A percentile compares a stretch with the other conserved stretches of the same genome.
Evolutionary conservation across 2,329 filamentous ascomycete species (phyloP).

Genomic region (Penicillium sp.): DNA sequence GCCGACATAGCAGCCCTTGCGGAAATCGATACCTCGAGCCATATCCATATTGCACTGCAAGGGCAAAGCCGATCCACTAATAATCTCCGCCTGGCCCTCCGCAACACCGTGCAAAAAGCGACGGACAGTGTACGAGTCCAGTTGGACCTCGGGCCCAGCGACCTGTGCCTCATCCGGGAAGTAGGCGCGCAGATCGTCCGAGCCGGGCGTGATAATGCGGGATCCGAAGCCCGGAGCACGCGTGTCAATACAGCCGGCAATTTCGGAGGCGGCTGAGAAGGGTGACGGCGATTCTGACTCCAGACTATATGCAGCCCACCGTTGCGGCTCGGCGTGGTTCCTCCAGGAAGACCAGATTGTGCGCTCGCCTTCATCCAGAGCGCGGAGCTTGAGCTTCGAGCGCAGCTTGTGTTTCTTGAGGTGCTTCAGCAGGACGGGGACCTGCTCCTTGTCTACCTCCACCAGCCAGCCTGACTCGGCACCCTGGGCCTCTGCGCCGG

Average conservation of each 20-base stretch:
- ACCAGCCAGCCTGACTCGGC: constrained; percentile 62
- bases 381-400: constrained; percentile 69
- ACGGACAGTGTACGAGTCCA: constrained; percentile 68
- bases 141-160: constrained; percentile 49
- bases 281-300: constrained; percentile 34
- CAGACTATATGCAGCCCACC: constrained; percentile 41
- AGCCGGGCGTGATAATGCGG: constrained; percentile 38
- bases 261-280: constrained; percentile 25
- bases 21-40: constrained; percentile 82
- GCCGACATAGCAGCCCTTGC: constrained; percentile 94
- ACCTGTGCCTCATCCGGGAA: constrained; percentile 36
- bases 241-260: constrained; percentile 39
- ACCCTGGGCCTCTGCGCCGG: constrained; percentile 27
- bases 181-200: constrained; percentile 33
- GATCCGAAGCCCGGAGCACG: constrained; percentile 43
- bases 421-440: constrained; percentile 63
- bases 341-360: constrained; percentile 75
- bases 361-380: constrained; percentile 64
- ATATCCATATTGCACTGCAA: constrained; percentile 88
- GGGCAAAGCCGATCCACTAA: constrained; percentile 69
- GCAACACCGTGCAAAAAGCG: constrained; percentile 78
- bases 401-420: constrained; percentile 83
- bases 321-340: constrained; percentile 40
- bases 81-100: constrained; percentile 80
- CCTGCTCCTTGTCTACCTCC: constrained; percentile 73